Evolutionary conservation across 768 basidiomycete species (phyloP).

Genomic region (Naganishia kalamii): DNA sequence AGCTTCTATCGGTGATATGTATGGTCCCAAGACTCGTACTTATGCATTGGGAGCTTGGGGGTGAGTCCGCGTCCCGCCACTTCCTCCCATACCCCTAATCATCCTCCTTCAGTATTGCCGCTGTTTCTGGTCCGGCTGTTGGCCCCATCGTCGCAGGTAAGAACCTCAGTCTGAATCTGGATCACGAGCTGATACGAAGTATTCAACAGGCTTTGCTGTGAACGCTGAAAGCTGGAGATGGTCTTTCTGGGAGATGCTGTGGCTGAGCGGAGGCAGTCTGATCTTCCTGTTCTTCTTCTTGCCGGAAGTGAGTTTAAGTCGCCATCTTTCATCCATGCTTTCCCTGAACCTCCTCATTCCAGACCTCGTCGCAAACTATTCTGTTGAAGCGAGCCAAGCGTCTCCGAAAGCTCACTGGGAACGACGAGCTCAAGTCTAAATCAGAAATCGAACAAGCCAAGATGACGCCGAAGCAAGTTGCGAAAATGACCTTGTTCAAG

Average conservation of each 20-base stretch:
- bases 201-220: slow-evolving; percentile 44
- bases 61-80: not conserved
- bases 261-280: slow-evolving; percentile 38
- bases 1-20: slow-evolving; percentile 44
- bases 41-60: slow-evolving; percentile 43
- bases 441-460: slow-evolving; percentile 38
- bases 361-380: slow-evolving; percentile 45
- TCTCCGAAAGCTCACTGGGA: slow-evolving; percentile 47
- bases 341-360: not conserved
- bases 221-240: slow-evolving; percentile 45
- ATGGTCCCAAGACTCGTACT: slow-evolving; percentile 30
- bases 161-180: no score
- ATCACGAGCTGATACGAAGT: no score
- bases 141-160: no score
- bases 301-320: slow-evolving; percentile 36
- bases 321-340: not conserved
- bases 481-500: slow-evolving; percentile 32
- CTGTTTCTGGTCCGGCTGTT: slow-evolving; percentile 37
- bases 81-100: slow-evolving; percentile 21
- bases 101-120: not conserved
- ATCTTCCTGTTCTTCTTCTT: slow-evolving; percentile 41
- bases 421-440: slow-evolving; percentile 38
- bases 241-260: slow-evolving; percentile 46
- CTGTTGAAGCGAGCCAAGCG: slow-evolving; percentile 46
- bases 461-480: slow-evolving; percentile 29